phyloP scores from a whole-genome alignment of 139 green algal genomes.

The Picocystis salinarum region DNA sequence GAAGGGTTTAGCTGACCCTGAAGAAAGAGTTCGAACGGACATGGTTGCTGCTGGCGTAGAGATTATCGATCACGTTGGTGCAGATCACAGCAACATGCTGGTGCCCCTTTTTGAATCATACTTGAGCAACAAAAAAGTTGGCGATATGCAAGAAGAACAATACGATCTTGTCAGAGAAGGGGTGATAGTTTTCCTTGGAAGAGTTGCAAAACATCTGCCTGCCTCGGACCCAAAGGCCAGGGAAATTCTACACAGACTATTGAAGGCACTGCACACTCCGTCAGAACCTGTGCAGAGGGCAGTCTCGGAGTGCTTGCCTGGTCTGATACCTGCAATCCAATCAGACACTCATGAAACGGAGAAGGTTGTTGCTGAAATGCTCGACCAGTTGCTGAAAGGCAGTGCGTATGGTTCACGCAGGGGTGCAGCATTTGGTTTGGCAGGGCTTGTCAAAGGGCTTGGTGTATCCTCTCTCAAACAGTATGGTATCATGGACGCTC shows the following conservation, averaged over 20 bases:
- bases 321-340: conserved; percentile 46
- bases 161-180: conserved; percentile 77
- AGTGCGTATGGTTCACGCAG: conserved; percentile 52
- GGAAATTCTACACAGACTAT: conserved; percentile 31
- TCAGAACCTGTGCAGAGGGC: conserved; percentile 73
- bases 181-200: conserved; percentile 79
- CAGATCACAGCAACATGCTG: conserved; percentile 16
- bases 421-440: conserved; percentile 77
- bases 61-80: background rate
- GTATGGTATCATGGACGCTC: conserved; percentile 68
- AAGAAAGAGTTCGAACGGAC: no score
- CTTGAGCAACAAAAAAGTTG: conserved; percentile 26
- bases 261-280: conserved; percentile 71
- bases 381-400: conserved; percentile 27
- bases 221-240: conserved; percentile 11
- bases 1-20: no score
- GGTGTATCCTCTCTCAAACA: conserved; percentile 62
- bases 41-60: background rate
- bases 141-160: conserved; percentile 24
- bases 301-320: conserved; percentile 64
- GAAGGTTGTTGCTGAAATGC: conserved; percentile 21
- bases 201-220: conserved; percentile 61
- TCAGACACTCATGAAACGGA: conserved; percentile 11
- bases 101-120: conserved; percentile 76
- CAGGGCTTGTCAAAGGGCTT: conserved; percentile 79